These are phyloP conservation scores for Plasmodium knowlesi DNA, from an alignment of 169 alveolate species.

Conservation along the genomic window DNA sequence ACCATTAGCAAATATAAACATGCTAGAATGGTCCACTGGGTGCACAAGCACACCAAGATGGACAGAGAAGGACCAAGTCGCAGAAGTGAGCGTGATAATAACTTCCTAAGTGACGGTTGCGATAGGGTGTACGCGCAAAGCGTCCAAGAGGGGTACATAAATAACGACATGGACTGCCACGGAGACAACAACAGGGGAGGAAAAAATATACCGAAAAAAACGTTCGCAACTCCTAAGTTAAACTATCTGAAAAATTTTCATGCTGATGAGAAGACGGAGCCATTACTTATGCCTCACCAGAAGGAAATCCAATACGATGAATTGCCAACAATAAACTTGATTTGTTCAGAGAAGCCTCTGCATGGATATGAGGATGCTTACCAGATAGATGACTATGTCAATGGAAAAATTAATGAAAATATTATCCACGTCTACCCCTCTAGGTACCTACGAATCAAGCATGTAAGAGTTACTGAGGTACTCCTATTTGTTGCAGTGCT, in stretches of 20 bases:
- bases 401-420: slow-evolving; percentile 68
- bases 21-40: background rate
- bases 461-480: slow-evolving; percentile 30
- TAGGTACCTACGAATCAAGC: slow-evolving; percentile 61
- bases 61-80: background rate
- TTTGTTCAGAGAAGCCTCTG: slow-evolving; percentile 60
- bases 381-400: slow-evolving; percentile 66
- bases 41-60: background rate
- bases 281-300: slow-evolving; percentile 22
- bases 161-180: background rate
- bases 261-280: slow-evolving; percentile 63
- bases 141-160: background rate
- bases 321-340: slow-evolving; percentile 50
- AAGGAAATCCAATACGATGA: slow-evolving; percentile 12
- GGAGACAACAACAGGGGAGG: background rate
- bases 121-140: slow-evolving; percentile 1
- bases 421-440: slow-evolving; percentile 62
- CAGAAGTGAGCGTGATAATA: background rate
- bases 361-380: slow-evolving; percentile 73
- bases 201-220: background rate
- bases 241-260: slow-evolving; percentile 24
- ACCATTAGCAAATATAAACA: background rate
- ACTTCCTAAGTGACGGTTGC: background rate
- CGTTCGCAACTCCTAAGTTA: background rate
- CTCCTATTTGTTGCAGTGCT: slow-evolving; percentile 28